phyloP scores from a whole-genome alignment of 1,139 yeast species.

The Debaryomyces robertsiae region DNA sequence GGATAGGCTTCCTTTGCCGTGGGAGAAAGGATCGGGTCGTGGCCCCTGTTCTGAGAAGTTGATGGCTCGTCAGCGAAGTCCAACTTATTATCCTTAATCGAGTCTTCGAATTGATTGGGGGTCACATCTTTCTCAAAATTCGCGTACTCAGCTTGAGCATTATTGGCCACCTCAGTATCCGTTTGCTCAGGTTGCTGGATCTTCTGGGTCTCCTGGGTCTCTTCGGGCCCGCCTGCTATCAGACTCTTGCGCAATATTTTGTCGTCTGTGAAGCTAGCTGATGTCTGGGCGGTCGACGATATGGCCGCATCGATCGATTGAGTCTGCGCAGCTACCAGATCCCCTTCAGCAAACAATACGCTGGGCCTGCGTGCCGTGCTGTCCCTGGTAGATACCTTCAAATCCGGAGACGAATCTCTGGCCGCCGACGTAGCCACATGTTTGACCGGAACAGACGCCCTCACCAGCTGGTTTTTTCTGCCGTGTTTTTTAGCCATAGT shows the following conservation, averaged over 20 bases:
- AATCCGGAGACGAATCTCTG: conserved; percentile 1
- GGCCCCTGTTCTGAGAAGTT: neutral
- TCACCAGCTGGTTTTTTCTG: neutral
- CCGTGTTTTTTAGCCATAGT: neutral
- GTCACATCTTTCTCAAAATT: neutral
- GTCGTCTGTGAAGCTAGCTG: conserved; percentile 18
- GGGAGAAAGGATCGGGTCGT: conserved; percentile 2
- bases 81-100: conserved; percentile 17
- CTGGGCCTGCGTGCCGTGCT: conserved; percentile 5
- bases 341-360: conserved; percentile 6
- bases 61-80: conserved; percentile 7
- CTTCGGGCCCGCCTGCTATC: conserved; percentile 7
- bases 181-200: neutral
- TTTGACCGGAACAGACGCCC: neutral
- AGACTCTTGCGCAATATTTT: conserved; percentile 15
- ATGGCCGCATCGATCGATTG: conserved; percentile 19
- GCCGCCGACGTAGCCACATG: conserved; percentile 2
- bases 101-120: conserved; percentile 14
- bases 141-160: neutral
- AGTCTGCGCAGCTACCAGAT: neutral
- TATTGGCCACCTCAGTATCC: neutral
- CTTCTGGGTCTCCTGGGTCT: neutral
- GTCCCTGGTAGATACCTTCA: neutral
- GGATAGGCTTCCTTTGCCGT: neutral
- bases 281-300: conserved; percentile 17